Percentiles rank a stretch among this genome's conserved stretches.
These are phyloP conservation scores for Phytophthora capsici DNA, from an alignment of 352 stramenopile genomes.

Conservation along the genomic window DNA sequence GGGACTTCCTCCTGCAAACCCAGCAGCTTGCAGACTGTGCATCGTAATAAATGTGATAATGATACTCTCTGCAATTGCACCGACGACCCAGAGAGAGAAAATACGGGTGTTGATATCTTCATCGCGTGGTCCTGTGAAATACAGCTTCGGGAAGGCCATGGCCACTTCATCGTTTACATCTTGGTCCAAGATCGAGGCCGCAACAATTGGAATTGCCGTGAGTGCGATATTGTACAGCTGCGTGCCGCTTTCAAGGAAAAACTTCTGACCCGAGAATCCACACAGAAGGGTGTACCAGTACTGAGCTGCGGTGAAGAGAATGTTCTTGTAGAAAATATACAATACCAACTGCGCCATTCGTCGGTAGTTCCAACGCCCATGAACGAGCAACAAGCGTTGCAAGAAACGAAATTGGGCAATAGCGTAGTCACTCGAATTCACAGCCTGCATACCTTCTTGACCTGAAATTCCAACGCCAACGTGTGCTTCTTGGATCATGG, in stretches of 20 bases:
- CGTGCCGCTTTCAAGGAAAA: constrained; percentile 81
- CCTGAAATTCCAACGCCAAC: constrained; percentile 92
- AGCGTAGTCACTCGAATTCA: constrained; percentile 94
- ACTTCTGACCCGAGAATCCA: constrained; percentile 84
- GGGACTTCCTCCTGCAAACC: constrained; percentile 41
- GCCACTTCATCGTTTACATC: constrained; percentile 71
- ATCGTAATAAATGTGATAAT: constrained; percentile 70
- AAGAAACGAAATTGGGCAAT: constrained; percentile 94
- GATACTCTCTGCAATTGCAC: constrained; percentile 76
- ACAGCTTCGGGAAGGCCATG: constrained; percentile 77
- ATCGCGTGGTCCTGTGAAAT: constrained; percentile 64
- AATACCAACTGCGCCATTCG: constrained; percentile 90
- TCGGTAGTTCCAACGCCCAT: constrained; percentile 93
- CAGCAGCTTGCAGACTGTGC: constrained; percentile 46
- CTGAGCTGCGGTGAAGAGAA: constrained; percentile 74
- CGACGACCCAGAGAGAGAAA: constrained; percentile 74
- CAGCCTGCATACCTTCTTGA: constrained; percentile 92
- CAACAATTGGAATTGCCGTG: constrained; percentile 74
- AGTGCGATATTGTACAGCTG: constrained; percentile 85
- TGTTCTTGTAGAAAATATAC: constrained; percentile 96
- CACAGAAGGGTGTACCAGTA: constrained; percentile 82
- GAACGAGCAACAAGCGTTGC: constrained; percentile 89
- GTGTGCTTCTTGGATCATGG: constrained; percentile 95
- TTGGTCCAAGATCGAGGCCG: constrained; percentile 75
- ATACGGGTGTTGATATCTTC: constrained; percentile 70